These are phyloP conservation scores for Citrus trifoliata DNA, from an alignment of 345 rosid species.

Conservation along the genomic window DNA sequence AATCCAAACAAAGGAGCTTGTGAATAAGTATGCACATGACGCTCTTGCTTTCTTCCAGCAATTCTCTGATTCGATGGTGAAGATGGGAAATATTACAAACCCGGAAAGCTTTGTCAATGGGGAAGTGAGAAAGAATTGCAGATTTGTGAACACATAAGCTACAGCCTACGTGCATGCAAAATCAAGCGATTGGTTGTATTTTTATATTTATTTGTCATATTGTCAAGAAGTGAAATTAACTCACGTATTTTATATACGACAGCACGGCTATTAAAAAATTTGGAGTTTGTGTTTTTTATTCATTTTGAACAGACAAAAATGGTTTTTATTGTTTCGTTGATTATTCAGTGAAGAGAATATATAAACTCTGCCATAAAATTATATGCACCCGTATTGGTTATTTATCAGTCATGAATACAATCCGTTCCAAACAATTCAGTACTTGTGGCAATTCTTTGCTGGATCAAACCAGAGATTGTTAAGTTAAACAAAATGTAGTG, in stretches of 20 bases:
- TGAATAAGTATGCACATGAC: slow-evolving; percentile 59
- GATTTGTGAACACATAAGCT: slow-evolving; percentile 71
- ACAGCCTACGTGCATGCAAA: neutral
- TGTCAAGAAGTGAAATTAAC: neutral
- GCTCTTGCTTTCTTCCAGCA: slow-evolving; percentile 68
- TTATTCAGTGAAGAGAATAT: neutral
- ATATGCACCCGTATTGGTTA: neutral
- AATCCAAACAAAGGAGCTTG: slow-evolving; percentile 54
- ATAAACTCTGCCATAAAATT: no score
- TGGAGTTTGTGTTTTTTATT: neutral
- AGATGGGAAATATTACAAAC: slow-evolving; percentile 78
- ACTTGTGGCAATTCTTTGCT: neutral
- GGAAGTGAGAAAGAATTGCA: slow-evolving; percentile 77
- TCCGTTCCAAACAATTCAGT: neutral
- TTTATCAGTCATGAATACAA: neutral
- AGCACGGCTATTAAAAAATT: neutral
- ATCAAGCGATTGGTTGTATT: neutral
- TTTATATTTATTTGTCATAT: neutral
- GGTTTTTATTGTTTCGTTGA: neutral
- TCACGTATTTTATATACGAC: neutral
- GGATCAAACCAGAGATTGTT: neutral
- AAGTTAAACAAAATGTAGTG: neutral
- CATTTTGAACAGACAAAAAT: neutral
- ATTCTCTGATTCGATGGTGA: slow-evolving; percentile 83
- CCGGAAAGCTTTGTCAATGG: slow-evolving; percentile 55